Percentiles rank a stretch among this genome's conserved stretches.
phyloP scores from a whole-genome alignment of 441 rosid species.

The Pelargonium fulgidum region DNA sequence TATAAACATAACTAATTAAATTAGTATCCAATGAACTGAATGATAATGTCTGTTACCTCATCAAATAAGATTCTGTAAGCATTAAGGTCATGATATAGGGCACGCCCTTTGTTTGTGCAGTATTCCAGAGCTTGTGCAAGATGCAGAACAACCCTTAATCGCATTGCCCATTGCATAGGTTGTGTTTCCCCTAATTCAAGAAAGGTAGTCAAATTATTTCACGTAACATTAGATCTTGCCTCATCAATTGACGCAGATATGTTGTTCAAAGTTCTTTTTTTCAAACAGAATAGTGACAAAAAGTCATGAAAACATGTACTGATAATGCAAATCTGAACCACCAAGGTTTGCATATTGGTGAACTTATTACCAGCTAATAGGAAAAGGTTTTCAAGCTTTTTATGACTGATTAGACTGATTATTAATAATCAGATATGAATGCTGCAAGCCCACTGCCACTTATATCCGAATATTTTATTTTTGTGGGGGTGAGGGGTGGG shows the following conservation, averaged over 20 bases:
- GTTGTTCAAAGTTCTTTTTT: too few species aligned
- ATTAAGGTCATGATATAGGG: conserved; percentile 83
- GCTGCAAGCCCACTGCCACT: background rate
- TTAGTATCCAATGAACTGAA: conserved; percentile 3
- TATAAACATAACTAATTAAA: conserved; percentile 10
- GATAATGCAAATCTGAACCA: background rate
- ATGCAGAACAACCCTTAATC: conserved; percentile 79
- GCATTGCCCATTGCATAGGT: conserved; percentile 95
- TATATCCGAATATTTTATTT: too few species aligned
- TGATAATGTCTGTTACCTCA: conserved; percentile 41
- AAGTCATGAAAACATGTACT: background rate
- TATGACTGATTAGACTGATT: background rate
- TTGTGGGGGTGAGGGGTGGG: too few species aligned
- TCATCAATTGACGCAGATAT: background rate
- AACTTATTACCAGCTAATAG: background rate
- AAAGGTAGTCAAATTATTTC: conserved; percentile 2
- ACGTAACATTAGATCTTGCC: background rate
- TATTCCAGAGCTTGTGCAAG: conserved; percentile 87
- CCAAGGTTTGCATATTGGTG: background rate
- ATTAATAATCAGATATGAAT: background rate
- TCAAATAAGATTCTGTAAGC: conserved; percentile 88
- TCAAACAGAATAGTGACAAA: background rate
- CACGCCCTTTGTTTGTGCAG: conserved; percentile 76
- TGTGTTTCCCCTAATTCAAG: conserved; percentile 71
- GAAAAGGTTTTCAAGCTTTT: background rate